phyloP scores from a whole-genome alignment of 305 asterid species.

The Lippia alba region DNA sequence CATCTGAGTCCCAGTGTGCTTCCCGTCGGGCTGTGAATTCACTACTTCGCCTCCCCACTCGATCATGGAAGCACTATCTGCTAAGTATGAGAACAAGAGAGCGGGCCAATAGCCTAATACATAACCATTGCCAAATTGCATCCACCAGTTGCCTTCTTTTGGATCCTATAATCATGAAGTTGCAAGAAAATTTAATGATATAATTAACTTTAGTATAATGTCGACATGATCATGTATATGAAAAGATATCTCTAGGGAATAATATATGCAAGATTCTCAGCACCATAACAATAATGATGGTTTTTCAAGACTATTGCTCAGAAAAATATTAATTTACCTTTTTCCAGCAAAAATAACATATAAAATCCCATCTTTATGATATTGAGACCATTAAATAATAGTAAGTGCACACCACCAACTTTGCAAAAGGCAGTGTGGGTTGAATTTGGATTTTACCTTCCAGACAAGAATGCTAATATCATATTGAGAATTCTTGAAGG shows the following conservation, averaged over 20 bases:
- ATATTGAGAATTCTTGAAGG: constrained; percentile 63
- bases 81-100: constrained; percentile 63
- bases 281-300: constrained; percentile 26
- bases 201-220: too few species aligned
- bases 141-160: constrained; percentile 75
- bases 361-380: constrained; percentile 18
- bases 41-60: constrained; percentile 85
- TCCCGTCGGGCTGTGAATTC: constrained; percentile 60
- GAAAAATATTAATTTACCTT: constrained; percentile 9
- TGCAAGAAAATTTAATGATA: too few species aligned
- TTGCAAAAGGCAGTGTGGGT: constrained; percentile 16
- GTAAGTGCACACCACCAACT: constrained; percentile 25
- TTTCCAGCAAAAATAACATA: constrained; percentile 23
- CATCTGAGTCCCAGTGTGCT: constrained; percentile 72
- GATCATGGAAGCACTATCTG: constrained; percentile 72
- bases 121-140: constrained; percentile 65
- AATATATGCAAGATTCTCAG: constrained; percentile 26
- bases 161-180: constrained; percentile 49
- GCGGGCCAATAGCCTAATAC: constrained; percentile 78
- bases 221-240: not conserved
- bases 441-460: constrained; percentile 63
- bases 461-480: constrained; percentile 87
- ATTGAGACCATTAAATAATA: constrained; percentile 15
- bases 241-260: constrained; percentile 4
- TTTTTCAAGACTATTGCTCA: constrained; percentile 6